Conservation (phyloP, 2,329 filamentous ascomycete genomes). For the Penicillium sp. region DNA sequence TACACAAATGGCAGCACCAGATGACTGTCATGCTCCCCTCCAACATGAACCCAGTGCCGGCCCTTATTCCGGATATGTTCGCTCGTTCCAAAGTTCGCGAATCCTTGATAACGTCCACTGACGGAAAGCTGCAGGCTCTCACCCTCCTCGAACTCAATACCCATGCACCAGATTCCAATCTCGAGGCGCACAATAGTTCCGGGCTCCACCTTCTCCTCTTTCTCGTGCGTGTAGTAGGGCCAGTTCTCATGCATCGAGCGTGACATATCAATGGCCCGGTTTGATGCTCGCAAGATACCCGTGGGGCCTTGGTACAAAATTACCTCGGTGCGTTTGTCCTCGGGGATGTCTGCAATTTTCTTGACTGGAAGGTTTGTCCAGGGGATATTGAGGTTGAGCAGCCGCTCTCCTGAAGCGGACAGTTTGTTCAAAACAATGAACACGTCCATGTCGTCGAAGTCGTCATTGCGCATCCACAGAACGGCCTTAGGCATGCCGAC, state of each 20-base stretch:
- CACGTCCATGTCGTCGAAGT: conserved; percentile 49
- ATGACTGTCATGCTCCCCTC: conserved; percentile 14
- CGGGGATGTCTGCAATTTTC: conserved; percentile 10
- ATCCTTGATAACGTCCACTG: conserved; percentile 11
- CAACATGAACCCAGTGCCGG: conserved; percentile 14
- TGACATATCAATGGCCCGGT: conserved; percentile 41
- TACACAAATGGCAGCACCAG: conserved; percentile 14
- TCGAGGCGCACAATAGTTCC: conserved; percentile 50
- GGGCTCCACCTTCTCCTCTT: conserved; percentile 42
- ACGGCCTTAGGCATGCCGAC: conserved; percentile 53
- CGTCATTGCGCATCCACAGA: conserved; percentile 49
- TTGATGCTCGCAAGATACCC: conserved; percentile 50
- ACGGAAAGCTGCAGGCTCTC: conserved; percentile 26
- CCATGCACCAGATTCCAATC: conserved; percentile 53
- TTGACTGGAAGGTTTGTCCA: conserved; percentile 20
- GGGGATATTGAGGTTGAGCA: conserved; percentile 51
- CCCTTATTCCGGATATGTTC: conserved; percentile 11
- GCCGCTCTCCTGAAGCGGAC: conserved; percentile 44
- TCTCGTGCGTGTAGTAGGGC: conserved; percentile 44
- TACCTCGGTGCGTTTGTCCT: conserved; percentile 33
- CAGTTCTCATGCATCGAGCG: conserved; percentile 37
- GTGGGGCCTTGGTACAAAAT: conserved; percentile 47
- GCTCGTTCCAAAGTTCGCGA: conserved; percentile 13
- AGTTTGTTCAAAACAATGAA: conserved; percentile 51
- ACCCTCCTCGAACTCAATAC: conserved; percentile 49